Base-by-base conservation (phyloP, 2,329 filamentous ascomycete species). In the Epichloe festucae region DNA sequence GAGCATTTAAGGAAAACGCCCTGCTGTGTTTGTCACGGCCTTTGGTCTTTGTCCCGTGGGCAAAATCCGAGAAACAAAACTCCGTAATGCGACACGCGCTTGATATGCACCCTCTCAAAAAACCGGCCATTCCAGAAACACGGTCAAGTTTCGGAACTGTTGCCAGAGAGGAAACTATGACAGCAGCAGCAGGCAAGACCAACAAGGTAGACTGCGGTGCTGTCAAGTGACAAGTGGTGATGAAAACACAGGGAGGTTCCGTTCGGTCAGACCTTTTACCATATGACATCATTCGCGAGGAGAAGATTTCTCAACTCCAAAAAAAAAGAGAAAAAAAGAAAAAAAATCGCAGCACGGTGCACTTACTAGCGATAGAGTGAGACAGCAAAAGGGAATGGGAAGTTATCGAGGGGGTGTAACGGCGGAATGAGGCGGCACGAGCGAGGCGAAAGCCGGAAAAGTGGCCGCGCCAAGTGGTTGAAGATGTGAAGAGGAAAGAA, bases 211-310 rank as follows among this genome's bases (percentile, higher is more conserved):
- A 36, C 14, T 17, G 41, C 21, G 5, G 19, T 31, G 41, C 41
- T 39, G 48, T 31, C 41, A 38, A 27, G 31, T 35, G 19, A 40
- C 23, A 36, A 45, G 48, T 17, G 48, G 34, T 39, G 59, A 60
- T 61, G 61, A 62, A 65, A 64, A 69, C 76, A 74, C 76, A 71
- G 73, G 64, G 64, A 64, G 66, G 65, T 62, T 66, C 66, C 62
- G 62, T 65, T 69, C 67, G 66, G 73, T 82, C 77, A 70, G 78
- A 78, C 78, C 78, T 81, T 82, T 82, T 82, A 81, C 78, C 78
- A 78, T 66, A 55, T 50, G 62, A 73, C 76, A 81, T 81, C 78
- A 77, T 73, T 62, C 59, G 62, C 65, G 46, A 54, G 34, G 43
- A 51, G 15, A 21, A 38, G 11, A 46, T 27, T 15, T 17, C 6